A percentile compares a stretch with the other conserved stretches of the same genome.
Evolutionary conservation across 345 rosid genomes (phyloP).

Genomic region (Gossypium mustelinum): DNA sequence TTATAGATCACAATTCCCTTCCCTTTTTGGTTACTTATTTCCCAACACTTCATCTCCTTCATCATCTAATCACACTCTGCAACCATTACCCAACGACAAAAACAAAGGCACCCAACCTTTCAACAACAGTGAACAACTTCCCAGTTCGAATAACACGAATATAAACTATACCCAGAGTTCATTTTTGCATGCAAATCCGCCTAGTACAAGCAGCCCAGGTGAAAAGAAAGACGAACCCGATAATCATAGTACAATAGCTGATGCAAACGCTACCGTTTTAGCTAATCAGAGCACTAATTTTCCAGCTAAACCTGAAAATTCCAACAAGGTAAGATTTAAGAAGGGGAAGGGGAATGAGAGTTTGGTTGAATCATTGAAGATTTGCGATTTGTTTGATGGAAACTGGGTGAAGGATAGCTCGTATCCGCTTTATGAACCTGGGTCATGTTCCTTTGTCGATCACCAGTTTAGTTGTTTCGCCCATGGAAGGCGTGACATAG

Average conservation of each 20-base stretch:
- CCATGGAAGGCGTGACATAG: conserved; percentile 81
- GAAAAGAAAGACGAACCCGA: conserved; percentile 16
- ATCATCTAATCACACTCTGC: conserved; percentile 23
- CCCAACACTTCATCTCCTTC: conserved; percentile 30
- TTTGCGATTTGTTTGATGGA: conserved; percentile 81
- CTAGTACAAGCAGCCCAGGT: not conserved
- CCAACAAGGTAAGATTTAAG: not conserved
- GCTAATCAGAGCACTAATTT: conserved; percentile 22
- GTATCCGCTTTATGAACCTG: conserved; percentile 89
- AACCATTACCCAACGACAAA: not conserved
- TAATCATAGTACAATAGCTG: conserved; percentile 25
- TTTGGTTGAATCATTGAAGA: conserved; percentile 45
- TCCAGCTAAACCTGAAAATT: conserved; percentile 13
- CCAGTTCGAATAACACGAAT: conserved; percentile 5
- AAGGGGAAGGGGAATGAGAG: conserved; percentile 31
- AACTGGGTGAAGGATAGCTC: conserved; percentile 82
- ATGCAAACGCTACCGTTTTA: conserved; percentile 17
- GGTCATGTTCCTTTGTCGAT: conserved; percentile 78
- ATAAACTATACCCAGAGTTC: conserved; percentile 16
- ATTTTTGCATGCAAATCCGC: conserved; percentile 4
- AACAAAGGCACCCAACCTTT: conserved; percentile 23
- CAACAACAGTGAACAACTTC: not conserved
- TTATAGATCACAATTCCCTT: conserved; percentile 50
- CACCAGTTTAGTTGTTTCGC: conserved; percentile 70
- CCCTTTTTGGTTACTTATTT: conserved; percentile 44